Conservation (phyloP, 2,329 filamentous ascomycete species). For the Passalora sequoiae region DNA sequence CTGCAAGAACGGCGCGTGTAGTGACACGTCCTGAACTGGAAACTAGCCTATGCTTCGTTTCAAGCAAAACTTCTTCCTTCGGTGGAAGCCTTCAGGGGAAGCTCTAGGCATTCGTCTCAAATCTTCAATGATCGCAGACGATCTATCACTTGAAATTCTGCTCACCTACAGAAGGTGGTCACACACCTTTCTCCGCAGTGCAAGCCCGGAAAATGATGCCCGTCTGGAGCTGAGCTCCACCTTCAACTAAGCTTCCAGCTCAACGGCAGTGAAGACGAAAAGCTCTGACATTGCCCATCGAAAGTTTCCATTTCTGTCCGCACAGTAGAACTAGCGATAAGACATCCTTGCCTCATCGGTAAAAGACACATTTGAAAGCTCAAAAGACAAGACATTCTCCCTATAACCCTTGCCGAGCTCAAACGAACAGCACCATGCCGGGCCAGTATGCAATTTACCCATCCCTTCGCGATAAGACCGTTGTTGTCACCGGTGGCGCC, state of each 20-base stretch:
- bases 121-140: no score
- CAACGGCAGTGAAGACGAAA: constrained; percentile 1
- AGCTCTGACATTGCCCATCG: background rate
- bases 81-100: no score
- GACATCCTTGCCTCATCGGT: no score
- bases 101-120: no score
- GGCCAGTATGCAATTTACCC: constrained; percentile 29
- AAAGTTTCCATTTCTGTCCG: background rate
- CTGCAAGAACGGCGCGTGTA: no score
- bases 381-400: background rate
- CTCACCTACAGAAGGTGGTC: background rate
- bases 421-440: constrained; percentile 5
- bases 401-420: background rate
- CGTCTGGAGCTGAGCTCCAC: constrained; percentile 1
- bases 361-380: no score
- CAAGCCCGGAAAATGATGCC: background rate
- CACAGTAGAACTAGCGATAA: no score
- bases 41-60: no score
- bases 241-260: constrained; percentile 2
- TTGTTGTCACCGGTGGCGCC: constrained; percentile 61
- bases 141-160: no score
- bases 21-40: no score
- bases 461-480: constrained; percentile 50
- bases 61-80: no score
- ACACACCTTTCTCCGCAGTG: background rate